Evolutionary conservation across 2,329 filamentous ascomycete species (phyloP), one percentile per base, ranked within the genome.

Genomic region (Botrytis medusae): DNA sequence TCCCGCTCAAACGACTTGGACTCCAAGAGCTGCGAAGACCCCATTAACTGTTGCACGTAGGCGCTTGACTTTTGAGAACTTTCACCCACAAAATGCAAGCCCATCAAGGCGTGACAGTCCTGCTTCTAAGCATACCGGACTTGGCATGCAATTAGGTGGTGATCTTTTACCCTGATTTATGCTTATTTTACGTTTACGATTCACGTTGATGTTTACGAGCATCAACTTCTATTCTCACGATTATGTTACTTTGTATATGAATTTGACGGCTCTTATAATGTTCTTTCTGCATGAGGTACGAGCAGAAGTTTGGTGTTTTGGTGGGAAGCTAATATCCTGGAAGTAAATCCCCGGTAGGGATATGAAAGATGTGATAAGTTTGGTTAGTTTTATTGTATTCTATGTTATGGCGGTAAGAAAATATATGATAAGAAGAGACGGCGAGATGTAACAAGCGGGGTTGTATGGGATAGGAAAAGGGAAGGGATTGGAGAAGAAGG

Each of bases 1-100:
- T 80, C 96, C 96, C 32, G 96, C 94, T 40, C 96, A 98, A 84
- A 93, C 90, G 77, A 88, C 91, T 16, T 98, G 94, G 93, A 81
- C 79, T 40, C 79, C 80, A 25, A 70, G 77, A 37, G 77, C 77
- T 7, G 72, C 64, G 22, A 80, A 79, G 64, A 81, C 79, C 12
- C 79, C 79, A 9, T 72, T 77, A 20, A 77, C 77, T 8, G 75
- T 80, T 5, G 74, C 75, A 44, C 75, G 79, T 61, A 72, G 78
- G 70, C 77, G 77, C 29, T 73, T 81, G 10, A 79, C 77, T 7
- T 81, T 80, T 72, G 79, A 81, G 18, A 78, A 76, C 65, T 75
- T 76, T 57, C 63, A 71, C 8, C 64, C 75, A 48, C 74, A 77
- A n/a, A 75, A 63, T 71, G 57, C 74, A 32, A 79, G 75, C 63